Evolutionary conservation across 129 eudicot genomes (phyloP).

Genomic region (Chrysanthemum seticuspe): DNA sequence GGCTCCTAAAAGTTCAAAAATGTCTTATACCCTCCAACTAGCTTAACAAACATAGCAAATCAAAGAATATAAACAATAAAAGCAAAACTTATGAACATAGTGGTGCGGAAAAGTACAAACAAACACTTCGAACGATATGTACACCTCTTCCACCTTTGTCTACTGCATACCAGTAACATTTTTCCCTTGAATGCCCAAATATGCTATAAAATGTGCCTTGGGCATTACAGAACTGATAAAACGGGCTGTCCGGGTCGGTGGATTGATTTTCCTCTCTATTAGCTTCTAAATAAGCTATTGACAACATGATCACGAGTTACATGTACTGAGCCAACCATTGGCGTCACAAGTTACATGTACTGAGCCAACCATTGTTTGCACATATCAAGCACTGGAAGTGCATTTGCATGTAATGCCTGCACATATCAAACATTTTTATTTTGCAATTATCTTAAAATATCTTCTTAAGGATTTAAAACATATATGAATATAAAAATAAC

Average conservation of each 20-base stretch:
- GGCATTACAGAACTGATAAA: constrained; percentile 28
- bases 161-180: constrained; percentile 21
- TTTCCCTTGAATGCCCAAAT: constrained; percentile 27
- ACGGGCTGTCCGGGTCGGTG: background rate
- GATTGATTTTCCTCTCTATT: constrained; percentile 3
- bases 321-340: constrained; percentile 76
- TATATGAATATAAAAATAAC: too few species aligned
- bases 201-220: constrained; percentile 39
- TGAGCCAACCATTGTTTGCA: constrained; percentile 99
- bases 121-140: constrained; percentile 23
- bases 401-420: constrained; percentile 97
- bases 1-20: constrained; percentile 19
- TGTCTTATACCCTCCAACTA: constrained; percentile 15
- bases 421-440: constrained; percentile 3
- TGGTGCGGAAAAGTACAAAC: constrained; percentile 9
- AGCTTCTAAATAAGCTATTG: constrained; percentile 2
- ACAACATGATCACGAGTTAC: constrained; percentile 33
- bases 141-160: constrained; percentile 30
- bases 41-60: background rate
- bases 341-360: constrained; percentile 56
- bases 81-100: constrained; percentile 18
- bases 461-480: too few species aligned
- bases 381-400: constrained; percentile 96
- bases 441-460: too few species aligned
- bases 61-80: background rate